phyloP scores from a whole-genome alignment of 1,284 basidiomycete species.

The Uromyces viciae-fabae region DNA sequence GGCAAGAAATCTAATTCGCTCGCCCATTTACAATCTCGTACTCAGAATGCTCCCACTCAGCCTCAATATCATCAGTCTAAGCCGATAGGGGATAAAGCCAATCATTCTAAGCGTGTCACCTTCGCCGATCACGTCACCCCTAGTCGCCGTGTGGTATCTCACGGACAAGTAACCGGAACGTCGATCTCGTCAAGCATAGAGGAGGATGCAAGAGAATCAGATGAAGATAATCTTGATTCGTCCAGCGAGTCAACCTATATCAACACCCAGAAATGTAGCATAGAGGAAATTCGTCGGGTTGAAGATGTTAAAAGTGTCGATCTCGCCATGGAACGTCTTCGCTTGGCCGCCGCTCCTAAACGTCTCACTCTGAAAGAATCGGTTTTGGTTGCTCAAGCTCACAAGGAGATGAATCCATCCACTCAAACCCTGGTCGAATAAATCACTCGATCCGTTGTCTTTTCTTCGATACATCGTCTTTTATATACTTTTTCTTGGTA shows the following conservation, averaged over 20 bases:
- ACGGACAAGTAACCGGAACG: constrained; percentile 9
- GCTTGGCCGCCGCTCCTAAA: constrained; percentile 20
- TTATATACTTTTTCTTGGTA: too few species aligned
- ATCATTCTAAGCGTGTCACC: constrained; percentile 32
- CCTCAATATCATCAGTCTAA: neutral
- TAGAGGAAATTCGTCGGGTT: neutral
- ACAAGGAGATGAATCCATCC: neutral
- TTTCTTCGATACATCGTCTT: too few species aligned
- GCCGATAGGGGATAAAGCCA: neutral
- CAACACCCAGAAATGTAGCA: neutral
- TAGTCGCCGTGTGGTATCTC: constrained; percentile 20
- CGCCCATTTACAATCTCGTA: neutral
- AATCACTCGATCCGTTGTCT: too few species aligned
- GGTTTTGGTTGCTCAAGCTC: too few species aligned
- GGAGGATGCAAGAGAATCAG: neutral
- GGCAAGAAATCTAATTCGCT: neutral
- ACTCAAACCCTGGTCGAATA: neutral
- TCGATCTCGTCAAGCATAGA: neutral
- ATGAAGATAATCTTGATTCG: neutral
- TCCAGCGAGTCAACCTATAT: neutral
- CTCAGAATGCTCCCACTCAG: neutral
- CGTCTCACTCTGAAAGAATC: constrained; percentile 19
- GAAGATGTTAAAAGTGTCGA: constrained; percentile 28
- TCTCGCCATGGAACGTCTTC: constrained; percentile 37
- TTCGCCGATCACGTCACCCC: constrained; percentile 32